Evolutionary conservation across 2,329 filamentous ascomycete species (phyloP), one percentile per base, ranked within the genome.

Genomic region (Colletotrichum limetticola): DNA sequence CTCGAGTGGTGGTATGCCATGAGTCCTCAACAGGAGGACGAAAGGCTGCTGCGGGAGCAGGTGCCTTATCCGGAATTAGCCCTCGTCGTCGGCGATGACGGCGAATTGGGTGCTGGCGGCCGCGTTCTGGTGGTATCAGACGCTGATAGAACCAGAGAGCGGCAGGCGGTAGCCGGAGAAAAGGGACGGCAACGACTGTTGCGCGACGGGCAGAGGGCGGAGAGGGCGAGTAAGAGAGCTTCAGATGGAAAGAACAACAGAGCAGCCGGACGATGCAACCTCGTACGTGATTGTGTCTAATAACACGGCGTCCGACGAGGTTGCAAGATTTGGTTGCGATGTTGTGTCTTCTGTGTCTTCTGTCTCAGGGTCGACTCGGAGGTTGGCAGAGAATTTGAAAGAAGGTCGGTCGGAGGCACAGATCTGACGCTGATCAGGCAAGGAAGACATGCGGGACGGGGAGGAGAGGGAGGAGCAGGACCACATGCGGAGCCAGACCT

Each of bases 361-460:
- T 52, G 67, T 68, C 49, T 49, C 67, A 56, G 60, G 5, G 42
- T 60, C 58, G 68, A 68, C 58, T 58, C 30, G 58, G 57, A 55
- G 63, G 57, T 52, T 67, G 68, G 35, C 37, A 72, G 68, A 72
- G 49, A 72, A 72, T 55, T 68, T 60, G 68, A 67, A 58, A 32
- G 63, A 68, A 62, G 63, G 58, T 61, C 42, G 67, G 60, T 71
- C 52, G 52, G 57, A 66, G 58, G 62, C 52, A 68, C 53, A 64
- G 62, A 59, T 72, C 61, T 63, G 68, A 72, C 71, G 68, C 68
- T 67, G 68, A 68, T 68, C 62, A 74, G 63, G 71, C 71, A 74
- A 71, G 57, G 68, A 72, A 69, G 68, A 68, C 68, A 72, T 74
- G 62, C 68, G 68, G 66, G 68, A 72, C 52, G 53, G 46, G 67